Percentiles rank a stretch among this genome's conserved stretches.
Conservation (phyloP, 2,329 filamentous ascomycete genomes). For the Penicillium corylophilum region DNA sequence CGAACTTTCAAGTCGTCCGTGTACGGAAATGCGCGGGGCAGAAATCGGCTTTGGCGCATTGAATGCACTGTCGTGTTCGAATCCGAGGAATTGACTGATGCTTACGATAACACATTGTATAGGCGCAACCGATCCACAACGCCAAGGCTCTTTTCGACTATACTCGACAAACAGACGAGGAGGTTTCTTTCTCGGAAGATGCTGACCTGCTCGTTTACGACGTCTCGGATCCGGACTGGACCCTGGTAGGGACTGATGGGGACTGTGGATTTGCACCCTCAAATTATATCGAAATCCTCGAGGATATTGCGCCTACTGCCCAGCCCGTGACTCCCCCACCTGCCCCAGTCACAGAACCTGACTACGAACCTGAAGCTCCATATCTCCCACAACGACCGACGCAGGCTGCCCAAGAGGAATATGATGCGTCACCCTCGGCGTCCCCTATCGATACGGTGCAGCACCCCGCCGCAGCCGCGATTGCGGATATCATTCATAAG, state of each 20-base stretch:
- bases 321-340: constrained; percentile 31
- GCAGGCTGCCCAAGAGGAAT: constrained; percentile 25
- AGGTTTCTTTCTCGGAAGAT: constrained; percentile 93
- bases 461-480: constrained; percentile 57
- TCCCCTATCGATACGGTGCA: constrained; percentile 47
- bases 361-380: constrained; percentile 45
- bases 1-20: not conserved
- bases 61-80: not conserved
- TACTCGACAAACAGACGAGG: constrained; percentile 93
- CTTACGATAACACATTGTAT: constrained; percentile 14
- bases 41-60: not conserved
- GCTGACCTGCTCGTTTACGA: constrained; percentile 82
- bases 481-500: constrained; percentile 51
- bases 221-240: constrained; percentile 92
- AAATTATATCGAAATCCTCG: constrained; percentile 84
- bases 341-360: constrained; percentile 36
- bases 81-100: constrained; percentile 5
- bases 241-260: constrained; percentile 76
- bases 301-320: constrained; percentile 49
- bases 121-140: constrained; percentile 66
- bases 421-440: constrained; percentile 23
- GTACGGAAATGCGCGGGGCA: not conserved
- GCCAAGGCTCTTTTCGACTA: constrained; percentile 98
- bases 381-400: constrained; percentile 32
- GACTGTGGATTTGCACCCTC: constrained; percentile 94